These are phyloP conservation scores for Jatropha curcas DNA, from an alignment of 345 rosid species.

Conservation along the genomic window DNA sequence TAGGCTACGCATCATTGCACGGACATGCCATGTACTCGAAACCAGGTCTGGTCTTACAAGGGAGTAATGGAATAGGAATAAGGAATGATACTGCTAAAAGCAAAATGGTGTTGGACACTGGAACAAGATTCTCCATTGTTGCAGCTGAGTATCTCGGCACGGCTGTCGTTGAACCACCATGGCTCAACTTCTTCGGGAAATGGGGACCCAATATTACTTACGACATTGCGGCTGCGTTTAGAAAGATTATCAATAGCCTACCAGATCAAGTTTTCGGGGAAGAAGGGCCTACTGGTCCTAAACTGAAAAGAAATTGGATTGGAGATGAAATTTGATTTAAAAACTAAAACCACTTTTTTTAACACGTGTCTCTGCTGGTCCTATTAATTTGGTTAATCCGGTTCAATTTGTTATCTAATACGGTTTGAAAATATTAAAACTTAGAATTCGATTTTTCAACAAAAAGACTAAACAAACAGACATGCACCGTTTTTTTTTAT, in stretches of 20 bases:
- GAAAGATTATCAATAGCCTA: slow-evolving; percentile 41
- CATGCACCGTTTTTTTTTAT: too few relatives aligned
- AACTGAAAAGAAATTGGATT: slow-evolving; percentile 58
- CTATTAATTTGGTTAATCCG: too few relatives aligned
- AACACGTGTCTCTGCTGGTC: too few relatives aligned
- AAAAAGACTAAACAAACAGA: too few relatives aligned
- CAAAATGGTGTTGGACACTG: slow-evolving; percentile 47
- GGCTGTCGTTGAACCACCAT: slow-evolving; percentile 47
- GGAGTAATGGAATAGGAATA: slow-evolving; percentile 53
- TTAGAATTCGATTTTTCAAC: too few relatives aligned
- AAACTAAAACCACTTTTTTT: too few relatives aligned
- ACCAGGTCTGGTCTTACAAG: slow-evolving; percentile 81
- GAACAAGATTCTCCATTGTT: slow-evolving; percentile 36
- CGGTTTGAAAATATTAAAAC: too few relatives aligned
- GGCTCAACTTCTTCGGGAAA: slow-evolving; percentile 63
- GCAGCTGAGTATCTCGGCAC: slow-evolving; percentile 58
- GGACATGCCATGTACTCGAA: slow-evolving; percentile 81
- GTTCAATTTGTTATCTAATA: too few relatives aligned
- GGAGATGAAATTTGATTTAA: slow-evolving; percentile 53
- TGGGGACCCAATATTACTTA: slow-evolving; percentile 84
- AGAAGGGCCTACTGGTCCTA: slow-evolving; percentile 92
- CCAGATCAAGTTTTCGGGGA: slow-evolving; percentile 65
- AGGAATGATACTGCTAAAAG: slow-evolving; percentile 80
- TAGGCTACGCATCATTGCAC: slow-evolving; percentile 59
- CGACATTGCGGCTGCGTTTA: slow-evolving; percentile 45